Evolutionary conservation across 2,329 filamentous ascomycete genomes (phyloP).

Genomic region (Verticillium zaregamsianum): DNA sequence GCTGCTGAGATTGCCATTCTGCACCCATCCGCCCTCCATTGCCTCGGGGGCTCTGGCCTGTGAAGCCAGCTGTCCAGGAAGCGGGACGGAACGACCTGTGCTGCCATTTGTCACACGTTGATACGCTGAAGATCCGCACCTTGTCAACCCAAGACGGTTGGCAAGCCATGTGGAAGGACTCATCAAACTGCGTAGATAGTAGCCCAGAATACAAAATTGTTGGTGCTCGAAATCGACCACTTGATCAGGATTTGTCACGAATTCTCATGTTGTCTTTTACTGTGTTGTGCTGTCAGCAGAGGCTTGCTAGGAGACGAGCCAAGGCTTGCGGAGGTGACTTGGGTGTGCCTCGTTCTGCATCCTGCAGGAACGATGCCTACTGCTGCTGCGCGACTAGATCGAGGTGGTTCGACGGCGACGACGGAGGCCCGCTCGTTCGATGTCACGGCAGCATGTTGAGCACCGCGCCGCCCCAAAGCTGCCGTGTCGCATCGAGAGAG

Average conservation of each 20-base stretch:
- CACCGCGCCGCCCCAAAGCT: neutral
- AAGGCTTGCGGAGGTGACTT: neutral
- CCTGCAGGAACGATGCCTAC: neutral
- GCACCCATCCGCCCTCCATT: neutral
- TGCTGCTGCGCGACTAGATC: neutral
- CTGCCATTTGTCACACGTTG: neutral
- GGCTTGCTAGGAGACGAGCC: too few species aligned
- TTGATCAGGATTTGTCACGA: too few species aligned
- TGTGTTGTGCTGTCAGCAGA: too few species aligned
- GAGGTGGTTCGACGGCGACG: too few species aligned
- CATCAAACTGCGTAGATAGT: too few species aligned
- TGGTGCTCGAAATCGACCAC: too few species aligned
- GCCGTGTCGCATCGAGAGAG: neutral
- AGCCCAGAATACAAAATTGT: too few species aligned
- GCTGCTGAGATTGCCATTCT: neutral
- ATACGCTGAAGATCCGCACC: neutral
- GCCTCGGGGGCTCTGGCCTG: neutral
- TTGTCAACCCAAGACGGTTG: neutral
- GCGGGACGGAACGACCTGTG: neutral
- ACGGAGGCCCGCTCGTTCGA: neutral
- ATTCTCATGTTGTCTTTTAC: too few species aligned
- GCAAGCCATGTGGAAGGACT: neutral
- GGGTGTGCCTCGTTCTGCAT: neutral
- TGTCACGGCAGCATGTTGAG: neutral
- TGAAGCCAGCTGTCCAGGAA: neutral